Conservation (phyloP, 83 land plant species). For the Isoetes engelmannii region DNA sequence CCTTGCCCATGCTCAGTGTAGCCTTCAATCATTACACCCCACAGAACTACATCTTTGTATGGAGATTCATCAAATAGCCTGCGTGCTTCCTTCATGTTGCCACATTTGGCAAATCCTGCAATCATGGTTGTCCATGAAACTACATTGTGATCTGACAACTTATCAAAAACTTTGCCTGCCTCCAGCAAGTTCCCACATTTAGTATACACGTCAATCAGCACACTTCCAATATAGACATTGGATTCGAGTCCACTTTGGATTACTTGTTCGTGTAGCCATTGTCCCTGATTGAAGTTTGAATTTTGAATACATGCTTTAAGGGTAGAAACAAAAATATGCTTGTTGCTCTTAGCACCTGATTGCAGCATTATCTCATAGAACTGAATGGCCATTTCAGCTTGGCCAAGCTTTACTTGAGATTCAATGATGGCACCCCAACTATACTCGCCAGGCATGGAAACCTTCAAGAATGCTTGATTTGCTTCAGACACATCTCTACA, state of each 20-base stretch:
- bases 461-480: background rate
- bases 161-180: background rate
- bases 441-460: background rate
- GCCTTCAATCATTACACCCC: background rate
- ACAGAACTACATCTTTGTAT: background rate
- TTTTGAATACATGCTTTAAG: background rate
- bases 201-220: background rate
- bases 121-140: background rate
- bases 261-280: background rate
- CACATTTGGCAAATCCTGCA: background rate
- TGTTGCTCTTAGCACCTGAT: background rate
- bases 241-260: background rate
- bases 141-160: background rate
- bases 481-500: background rate
- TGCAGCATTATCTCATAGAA: background rate
- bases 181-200: slow-evolving; percentile 1
- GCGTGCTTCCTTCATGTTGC: background rate
- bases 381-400: background rate
- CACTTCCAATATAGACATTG: background rate
- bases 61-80: background rate
- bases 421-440: background rate
- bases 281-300: background rate
- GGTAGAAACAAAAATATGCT: background rate
- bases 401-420: background rate
- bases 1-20: background rate